Percentiles rank a stretch among this genome's conserved stretches.
Conservation (phyloP, 2,329 filamentous ascomycete genomes). For the Cucurbitaria berberidis region DNA sequence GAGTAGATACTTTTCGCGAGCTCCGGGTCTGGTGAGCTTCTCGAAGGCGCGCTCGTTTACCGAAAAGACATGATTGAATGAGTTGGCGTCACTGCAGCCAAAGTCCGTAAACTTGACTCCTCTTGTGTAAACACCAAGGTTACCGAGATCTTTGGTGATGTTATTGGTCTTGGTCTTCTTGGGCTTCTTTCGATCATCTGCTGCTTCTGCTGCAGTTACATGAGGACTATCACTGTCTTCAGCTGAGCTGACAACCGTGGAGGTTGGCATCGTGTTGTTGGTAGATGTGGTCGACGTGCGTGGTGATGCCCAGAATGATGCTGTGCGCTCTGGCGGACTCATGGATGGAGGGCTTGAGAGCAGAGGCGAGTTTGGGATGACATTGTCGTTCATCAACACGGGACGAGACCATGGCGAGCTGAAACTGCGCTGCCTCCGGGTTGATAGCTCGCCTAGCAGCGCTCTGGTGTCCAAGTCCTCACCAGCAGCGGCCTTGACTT, state of each 20-base stretch:
- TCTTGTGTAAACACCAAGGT: slow-evolving; percentile 79
- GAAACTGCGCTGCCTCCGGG: slow-evolving; percentile 66
- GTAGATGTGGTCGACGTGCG: slow-evolving; percentile 63
- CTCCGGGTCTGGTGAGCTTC: slow-evolving; percentile 75
- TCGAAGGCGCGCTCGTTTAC: slow-evolving; percentile 91
- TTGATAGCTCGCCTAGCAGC: slow-evolving; percentile 43
- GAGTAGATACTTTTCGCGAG: slow-evolving; percentile 76
- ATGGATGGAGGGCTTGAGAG: slow-evolving; percentile 61
- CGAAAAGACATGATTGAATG: slow-evolving; percentile 93
- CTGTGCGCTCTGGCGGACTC: slow-evolving; percentile 57
- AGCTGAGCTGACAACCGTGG: slow-evolving; percentile 62
- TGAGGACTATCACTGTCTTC: slow-evolving; percentile 78
- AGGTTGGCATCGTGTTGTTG: slow-evolving; percentile 61
- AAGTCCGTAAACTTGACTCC: slow-evolving; percentile 87
- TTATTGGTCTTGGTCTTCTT: slow-evolving; percentile 74
- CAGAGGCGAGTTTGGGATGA: slow-evolving; percentile 56
- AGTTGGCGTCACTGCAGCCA: slow-evolving; percentile 76
- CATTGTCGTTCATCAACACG: slow-evolving; percentile 63
- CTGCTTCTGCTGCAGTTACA: slow-evolving; percentile 61
- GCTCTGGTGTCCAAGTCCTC: slow-evolving; percentile 50
- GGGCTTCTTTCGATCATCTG: slow-evolving; percentile 65
- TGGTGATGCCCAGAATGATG: slow-evolving; percentile 56
- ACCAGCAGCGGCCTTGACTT: slow-evolving; percentile 80
- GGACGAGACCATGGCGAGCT: slow-evolving; percentile 77
- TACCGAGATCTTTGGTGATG: slow-evolving; percentile 81